These are phyloP conservation scores for Sugiyamaella japonica DNA, from an alignment of 1,139 yeast genomes.

Conservation along the genomic window DNA sequence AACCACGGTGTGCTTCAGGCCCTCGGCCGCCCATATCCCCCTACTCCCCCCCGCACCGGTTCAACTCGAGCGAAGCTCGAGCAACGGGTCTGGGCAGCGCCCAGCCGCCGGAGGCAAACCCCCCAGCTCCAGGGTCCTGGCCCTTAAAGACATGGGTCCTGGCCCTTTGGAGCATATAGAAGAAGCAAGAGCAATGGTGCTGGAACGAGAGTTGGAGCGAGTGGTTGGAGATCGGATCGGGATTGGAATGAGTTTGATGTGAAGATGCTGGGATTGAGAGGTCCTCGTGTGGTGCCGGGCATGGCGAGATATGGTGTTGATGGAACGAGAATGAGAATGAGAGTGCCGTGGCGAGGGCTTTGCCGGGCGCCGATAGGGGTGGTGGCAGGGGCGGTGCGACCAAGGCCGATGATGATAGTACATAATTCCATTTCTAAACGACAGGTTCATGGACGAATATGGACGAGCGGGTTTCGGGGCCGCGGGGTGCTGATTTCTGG, in stretches of 20 bases:
- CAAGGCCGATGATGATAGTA: too few species aligned
- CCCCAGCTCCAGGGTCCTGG: not conserved
- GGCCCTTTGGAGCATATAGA: not conserved
- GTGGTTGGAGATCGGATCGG: not conserved
- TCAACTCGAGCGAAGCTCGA: not conserved
- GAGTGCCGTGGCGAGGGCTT: not conserved
- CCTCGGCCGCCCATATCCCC: too few species aligned
- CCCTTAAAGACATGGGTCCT: not conserved
- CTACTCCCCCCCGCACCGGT: too few species aligned
- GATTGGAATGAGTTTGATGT: not conserved
- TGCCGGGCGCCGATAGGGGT: too few species aligned
- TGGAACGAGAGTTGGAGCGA: not conserved
- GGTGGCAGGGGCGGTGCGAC: too few species aligned
- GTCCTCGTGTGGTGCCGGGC: not conserved
- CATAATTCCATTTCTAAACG: too few species aligned
- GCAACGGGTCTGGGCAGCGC: not conserved
- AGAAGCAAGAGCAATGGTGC: not conserved
- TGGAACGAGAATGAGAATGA: not conserved
- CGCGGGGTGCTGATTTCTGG: not conserved
- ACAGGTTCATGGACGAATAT: too few species aligned
- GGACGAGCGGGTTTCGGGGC: too few species aligned
- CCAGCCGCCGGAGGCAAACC: not conserved
- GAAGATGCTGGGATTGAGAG: slow-evolving; percentile 6
- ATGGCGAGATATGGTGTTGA: not conserved
- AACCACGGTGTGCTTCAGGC: too few species aligned